phyloP scores from a whole-genome alignment of 495 filamentous ascomycete genomes.

The Articulospora tetracladia region DNA sequence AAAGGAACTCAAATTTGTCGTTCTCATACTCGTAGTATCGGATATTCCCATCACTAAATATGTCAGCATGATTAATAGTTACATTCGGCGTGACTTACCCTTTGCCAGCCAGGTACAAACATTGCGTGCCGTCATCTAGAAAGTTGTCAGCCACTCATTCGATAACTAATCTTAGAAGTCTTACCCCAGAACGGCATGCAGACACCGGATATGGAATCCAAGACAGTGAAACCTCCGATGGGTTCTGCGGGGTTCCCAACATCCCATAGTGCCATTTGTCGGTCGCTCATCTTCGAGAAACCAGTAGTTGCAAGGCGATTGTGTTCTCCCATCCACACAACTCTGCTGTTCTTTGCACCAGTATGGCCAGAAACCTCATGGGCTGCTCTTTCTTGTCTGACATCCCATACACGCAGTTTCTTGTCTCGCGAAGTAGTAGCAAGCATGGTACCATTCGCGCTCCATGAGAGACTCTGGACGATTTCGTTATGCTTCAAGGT shows the following conservation, averaged over 20 bases:
- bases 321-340: constrained; percentile 94
- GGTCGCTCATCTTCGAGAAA: constrained; percentile 97
- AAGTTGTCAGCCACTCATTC: constrained; percentile 26
- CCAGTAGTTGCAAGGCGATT: constrained; percentile 93
- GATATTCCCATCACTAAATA: constrained; percentile 86
- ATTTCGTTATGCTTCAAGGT: constrained; percentile 83
- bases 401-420: constrained; percentile 96
- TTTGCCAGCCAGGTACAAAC: constrained; percentile 91
- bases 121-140: constrained; percentile 80
- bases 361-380: constrained; percentile 82
- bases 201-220: constrained; percentile 94
- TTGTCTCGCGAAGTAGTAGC: constrained; percentile 97
- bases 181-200: constrained; percentile 98
- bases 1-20: constrained; percentile 94
- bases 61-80: constrained; percentile 17
- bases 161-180: constrained; percentile 9
- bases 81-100: constrained; percentile 56
- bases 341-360: constrained; percentile 94
- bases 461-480: constrained; percentile 95
- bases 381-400: constrained; percentile 82
- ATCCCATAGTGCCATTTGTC: constrained; percentile 95
- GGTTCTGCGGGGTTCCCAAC: constrained; percentile 74
- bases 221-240: constrained; percentile 78
- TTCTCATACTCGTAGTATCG: constrained; percentile 97
- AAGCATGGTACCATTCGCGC: constrained; percentile 80